phyloP scores from a whole-genome alignment of 768 basidiomycete species.

The Agrocybe praecox region DNA sequence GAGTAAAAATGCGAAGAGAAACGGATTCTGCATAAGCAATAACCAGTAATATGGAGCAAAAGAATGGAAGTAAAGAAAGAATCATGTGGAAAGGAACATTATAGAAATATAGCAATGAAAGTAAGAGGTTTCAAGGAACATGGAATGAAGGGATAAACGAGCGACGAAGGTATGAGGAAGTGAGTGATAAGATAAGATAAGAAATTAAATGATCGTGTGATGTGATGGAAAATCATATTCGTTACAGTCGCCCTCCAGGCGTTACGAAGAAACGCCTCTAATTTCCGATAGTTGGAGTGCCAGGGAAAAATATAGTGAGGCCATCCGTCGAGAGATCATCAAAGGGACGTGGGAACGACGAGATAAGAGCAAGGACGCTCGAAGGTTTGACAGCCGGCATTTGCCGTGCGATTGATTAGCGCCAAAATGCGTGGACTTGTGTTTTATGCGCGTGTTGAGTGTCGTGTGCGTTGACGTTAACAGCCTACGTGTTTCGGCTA shows the following conservation, averaged over 20 bases:
- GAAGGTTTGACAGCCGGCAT: too few species aligned
- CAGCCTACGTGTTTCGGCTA: too few species aligned
- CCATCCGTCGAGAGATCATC: too few species aligned
- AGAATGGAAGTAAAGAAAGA: background rate
- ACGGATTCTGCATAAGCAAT: background rate
- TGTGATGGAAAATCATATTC: background rate
- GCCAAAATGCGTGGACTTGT: too few species aligned
- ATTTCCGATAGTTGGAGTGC: too few species aligned
- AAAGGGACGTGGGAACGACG: too few species aligned
- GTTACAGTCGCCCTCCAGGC: slow-evolving; percentile 4
- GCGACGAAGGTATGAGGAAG: background rate
- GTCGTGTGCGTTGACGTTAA: too few species aligned
- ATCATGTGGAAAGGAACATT: background rate
- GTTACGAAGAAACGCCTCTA: background rate
- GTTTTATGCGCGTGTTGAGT: too few species aligned
- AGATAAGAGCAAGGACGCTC: too few species aligned
- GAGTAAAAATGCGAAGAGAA: too few species aligned
- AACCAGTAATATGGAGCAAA: background rate
- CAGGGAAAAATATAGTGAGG: too few species aligned
- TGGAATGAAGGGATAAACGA: background rate
- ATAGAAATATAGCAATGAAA: background rate
- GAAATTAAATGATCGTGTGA: background rate
- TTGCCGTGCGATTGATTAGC: too few species aligned
- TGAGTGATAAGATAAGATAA: background rate
- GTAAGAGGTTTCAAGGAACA: background rate